Conservation (phyloP, 139 green algal species). For the Monoraphidium neglectum region DNA sequence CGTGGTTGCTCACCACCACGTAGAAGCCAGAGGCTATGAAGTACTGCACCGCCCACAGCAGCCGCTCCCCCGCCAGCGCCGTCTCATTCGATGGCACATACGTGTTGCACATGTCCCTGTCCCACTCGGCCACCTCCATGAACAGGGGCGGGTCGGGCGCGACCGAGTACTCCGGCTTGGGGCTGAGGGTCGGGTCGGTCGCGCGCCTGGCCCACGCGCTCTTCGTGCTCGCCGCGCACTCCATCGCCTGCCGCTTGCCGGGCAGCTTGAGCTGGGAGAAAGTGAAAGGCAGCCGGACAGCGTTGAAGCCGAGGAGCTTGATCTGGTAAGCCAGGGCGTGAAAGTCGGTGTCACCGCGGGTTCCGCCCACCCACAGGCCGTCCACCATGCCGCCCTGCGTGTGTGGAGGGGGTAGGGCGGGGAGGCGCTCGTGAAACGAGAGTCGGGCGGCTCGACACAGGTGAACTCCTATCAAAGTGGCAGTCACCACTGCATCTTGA, state of each 20-base stretch:
- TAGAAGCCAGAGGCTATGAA: constrained; percentile 25
- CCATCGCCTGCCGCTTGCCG: background rate
- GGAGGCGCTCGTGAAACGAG: too few relatives aligned
- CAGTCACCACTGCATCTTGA: too few relatives aligned
- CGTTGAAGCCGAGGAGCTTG: constrained; percentile 33
- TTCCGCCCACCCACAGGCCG: constrained; percentile 13
- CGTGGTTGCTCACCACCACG: constrained; percentile 28
- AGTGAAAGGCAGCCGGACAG: constrained; percentile 20
- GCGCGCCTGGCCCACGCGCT: background rate
- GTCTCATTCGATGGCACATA: constrained; percentile 8
- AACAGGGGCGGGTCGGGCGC: constrained; percentile 3
- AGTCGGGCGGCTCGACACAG: too few relatives aligned
- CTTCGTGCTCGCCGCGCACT: background rate
- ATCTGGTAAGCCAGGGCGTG: constrained; percentile 17
- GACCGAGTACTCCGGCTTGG: background rate
- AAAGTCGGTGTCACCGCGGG: constrained; percentile 11
- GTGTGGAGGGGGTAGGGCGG: too few relatives aligned
- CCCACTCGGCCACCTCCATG: background rate
- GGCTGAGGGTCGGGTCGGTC: background rate
- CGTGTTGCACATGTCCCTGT: constrained; percentile 18
- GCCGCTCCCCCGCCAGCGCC: background rate
- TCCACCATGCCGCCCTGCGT: constrained; percentile 5
- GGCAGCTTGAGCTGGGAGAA: constrained; percentile 1
- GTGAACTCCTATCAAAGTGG: too few relatives aligned
- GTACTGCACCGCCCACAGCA: constrained; percentile 30